These are phyloP conservation scores for Castanea crenata DNA, from an alignment of 306 rosid genomes.

Conservation along the genomic window DNA sequence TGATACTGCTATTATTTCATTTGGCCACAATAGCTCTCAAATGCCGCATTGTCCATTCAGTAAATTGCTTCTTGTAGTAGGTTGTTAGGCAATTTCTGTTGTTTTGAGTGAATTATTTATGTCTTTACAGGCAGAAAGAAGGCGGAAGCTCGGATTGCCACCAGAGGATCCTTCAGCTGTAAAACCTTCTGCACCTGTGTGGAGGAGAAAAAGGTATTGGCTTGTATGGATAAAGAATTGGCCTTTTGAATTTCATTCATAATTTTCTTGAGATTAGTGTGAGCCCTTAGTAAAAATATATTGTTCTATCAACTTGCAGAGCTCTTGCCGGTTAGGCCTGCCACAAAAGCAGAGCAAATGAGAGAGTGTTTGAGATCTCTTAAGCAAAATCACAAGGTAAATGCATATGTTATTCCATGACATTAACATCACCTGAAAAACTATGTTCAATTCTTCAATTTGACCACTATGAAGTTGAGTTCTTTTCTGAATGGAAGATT, in stretches of 20 bases:
- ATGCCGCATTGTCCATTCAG: background rate
- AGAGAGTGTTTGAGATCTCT: constrained; percentile 92
- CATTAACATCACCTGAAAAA: background rate
- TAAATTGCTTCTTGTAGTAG: background rate
- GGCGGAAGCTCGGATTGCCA: constrained; percentile 85
- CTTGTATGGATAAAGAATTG: constrained; percentile 16
- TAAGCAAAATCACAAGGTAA: constrained; percentile 93
- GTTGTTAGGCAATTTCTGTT: background rate
- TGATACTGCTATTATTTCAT: background rate
- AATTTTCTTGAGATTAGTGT: background rate
- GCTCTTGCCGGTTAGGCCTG: constrained; percentile 76
- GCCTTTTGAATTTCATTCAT: background rate
- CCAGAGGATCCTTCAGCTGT: constrained; percentile 70
- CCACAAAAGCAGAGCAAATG: constrained; percentile 88
- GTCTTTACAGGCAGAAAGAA: constrained; percentile 80
- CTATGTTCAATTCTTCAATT: constrained; percentile 9
- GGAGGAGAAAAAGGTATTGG: constrained; percentile 80
- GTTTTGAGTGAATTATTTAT: constrained; percentile 14
- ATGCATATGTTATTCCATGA: constrained; percentile 6
- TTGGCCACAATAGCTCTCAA: background rate
- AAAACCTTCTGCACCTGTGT: constrained; percentile 71
- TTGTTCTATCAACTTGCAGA: constrained; percentile 40
- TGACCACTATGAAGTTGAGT: background rate
- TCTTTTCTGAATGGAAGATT: background rate
- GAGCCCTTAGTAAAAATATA: background rate